Conservation (phyloP, 495 filamentous ascomycete genomes). For the Penicillium desertorum region DNA sequence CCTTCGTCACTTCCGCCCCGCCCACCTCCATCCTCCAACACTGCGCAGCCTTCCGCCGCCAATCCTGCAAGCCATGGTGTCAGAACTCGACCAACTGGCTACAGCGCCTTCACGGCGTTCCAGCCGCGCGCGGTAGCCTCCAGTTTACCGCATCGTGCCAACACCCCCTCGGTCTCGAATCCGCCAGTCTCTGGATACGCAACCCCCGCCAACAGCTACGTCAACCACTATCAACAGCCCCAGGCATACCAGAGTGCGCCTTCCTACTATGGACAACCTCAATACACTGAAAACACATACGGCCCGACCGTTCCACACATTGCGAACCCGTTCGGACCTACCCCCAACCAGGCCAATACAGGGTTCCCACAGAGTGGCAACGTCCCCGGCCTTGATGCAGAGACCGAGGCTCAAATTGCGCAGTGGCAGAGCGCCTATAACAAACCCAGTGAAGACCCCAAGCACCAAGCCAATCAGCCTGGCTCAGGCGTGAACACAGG, state of each 20-base stretch:
- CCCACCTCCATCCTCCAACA: slow-evolving; percentile 64
- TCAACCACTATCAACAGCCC: slow-evolving; percentile 36
- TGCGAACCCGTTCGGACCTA: slow-evolving; percentile 79
- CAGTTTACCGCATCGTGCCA: slow-evolving; percentile 43
- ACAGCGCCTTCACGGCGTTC: slow-evolving; percentile 55
- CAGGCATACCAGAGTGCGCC: slow-evolving; percentile 47
- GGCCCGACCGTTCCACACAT: slow-evolving; percentile 69
- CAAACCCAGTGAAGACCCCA: slow-evolving; percentile 36
- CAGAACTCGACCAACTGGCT: slow-evolving; percentile 33
- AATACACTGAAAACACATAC: slow-evolving; percentile 52
- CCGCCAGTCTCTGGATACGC: slow-evolving; percentile 46
- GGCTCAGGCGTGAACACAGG: slow-evolving; percentile 50
- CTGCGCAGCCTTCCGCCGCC: slow-evolving; percentile 46
- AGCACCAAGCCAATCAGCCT: slow-evolving; percentile 21
- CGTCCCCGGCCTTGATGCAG: slow-evolving; percentile 66
- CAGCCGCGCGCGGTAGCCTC: slow-evolving; percentile 63
- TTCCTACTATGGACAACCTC: slow-evolving; percentile 51
- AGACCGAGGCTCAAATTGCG: slow-evolving; percentile 89
- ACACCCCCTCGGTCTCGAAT: slow-evolving; percentile 44
- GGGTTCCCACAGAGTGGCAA: slow-evolving; percentile 36
- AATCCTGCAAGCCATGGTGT: slow-evolving; percentile 40
- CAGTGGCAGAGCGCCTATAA: slow-evolving; percentile 96
- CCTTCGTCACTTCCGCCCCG: slow-evolving; percentile 79
- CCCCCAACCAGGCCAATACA: slow-evolving; percentile 43
- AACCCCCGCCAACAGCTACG: slow-evolving; percentile 35